Base-by-base conservation (phyloP, 805 yeast genomes). In the Suhomyces vadensis region DNA sequence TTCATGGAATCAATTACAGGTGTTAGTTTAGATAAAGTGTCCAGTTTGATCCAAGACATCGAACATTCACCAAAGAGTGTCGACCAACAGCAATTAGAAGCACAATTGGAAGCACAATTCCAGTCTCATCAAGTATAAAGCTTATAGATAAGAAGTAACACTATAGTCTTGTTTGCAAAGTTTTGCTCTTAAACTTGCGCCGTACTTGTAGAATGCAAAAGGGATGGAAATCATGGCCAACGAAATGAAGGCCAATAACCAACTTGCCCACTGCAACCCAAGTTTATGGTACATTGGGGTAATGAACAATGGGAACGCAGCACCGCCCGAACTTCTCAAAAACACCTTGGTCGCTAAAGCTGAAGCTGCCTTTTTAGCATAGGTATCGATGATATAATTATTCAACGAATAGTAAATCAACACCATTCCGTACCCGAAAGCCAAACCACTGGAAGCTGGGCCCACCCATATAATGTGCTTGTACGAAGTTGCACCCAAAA, bases 301-400 rank as follows among this genome's bases (percentile, higher is more conserved):
- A n/a, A 86, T 80, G 60, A 86, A 85, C 53, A 86, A 70, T 48
- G 92, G 91, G 77, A 86, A 85, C 0, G 90, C 92, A 21, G 90
- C 92, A 71, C 94, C 95, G 57, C 90, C 91, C 16, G 89, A 85
- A 54, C 85, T 77, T 73, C 95, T 78, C 54, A 86, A 69, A 56
- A 86, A 85, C 23, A 85, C 92, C 60, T 86, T 86, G 4, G 92
- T 85, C 11, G 92, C 92, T 53, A 86, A 72, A 0, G 94, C 94
- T 47, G 83, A 75, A 6, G 94, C 89, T 4, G 92, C 91, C 58
- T 76, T 84, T 57, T 84, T 81, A 42, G 88, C 85, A 65, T 90
- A 89, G 31, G 95, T 85, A 65, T 90, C 97, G 60, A 90, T 87
- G 65, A 90, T 91, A 59, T 91, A 88, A 67, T 86, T 86, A 69